phyloP scores from a whole-genome alignment of 208 protist genomes.

The Trypanosoma theileri region DNA sequence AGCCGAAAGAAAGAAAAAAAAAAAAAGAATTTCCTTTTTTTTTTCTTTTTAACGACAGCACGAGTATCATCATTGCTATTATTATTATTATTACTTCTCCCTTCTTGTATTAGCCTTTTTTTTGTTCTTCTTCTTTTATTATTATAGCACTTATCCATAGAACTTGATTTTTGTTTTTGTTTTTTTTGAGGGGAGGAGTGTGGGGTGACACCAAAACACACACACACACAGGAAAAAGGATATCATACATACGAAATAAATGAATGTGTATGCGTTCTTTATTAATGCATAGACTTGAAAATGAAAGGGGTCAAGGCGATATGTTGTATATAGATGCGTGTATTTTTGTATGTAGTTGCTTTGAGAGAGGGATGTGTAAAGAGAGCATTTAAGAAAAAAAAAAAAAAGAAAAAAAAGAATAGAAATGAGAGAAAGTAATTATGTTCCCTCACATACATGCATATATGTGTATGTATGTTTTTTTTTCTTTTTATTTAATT shows the following conservation, averaged over 20 bases:
- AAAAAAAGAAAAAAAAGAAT: background rate
- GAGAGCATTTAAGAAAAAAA: background rate
- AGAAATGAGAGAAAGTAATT: background rate
- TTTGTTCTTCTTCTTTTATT: no score
- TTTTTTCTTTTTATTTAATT: background rate
- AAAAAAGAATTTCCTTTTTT: no score
- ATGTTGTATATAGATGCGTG: slow-evolving; percentile 1
- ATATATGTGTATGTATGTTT: background rate
- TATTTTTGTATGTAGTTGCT: slow-evolving; percentile 4
- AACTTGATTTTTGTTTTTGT: no score
- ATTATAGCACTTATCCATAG: no score
- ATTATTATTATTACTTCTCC: no score
- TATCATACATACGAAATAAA: no score
- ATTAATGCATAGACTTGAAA: background rate
- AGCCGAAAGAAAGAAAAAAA: background rate
- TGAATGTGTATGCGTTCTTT: background rate
- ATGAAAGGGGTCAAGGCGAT: background rate
- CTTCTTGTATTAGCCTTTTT: no score
- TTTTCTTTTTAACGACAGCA: no score
- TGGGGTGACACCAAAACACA: no score
- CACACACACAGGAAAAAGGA: no score
- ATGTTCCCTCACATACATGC: background rate
- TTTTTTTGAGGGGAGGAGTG: no score
- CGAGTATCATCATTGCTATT: no score
- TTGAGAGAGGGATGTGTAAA: background rate